Base-by-base conservation (phyloP, 2,329 filamentous ascomycete species). In the Xylaria hypoxylon region DNA sequence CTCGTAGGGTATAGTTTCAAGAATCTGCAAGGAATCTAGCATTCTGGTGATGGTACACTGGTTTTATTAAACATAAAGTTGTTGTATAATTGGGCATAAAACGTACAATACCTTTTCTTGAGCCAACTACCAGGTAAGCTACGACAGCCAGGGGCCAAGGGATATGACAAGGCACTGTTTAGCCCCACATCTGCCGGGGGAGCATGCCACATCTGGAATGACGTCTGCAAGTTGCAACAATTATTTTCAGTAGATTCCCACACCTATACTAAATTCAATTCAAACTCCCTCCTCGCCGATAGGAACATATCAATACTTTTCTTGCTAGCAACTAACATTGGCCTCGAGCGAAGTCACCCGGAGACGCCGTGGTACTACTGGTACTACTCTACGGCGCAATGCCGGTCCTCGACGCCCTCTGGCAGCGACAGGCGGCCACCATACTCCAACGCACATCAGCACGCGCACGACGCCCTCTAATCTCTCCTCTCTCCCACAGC, bases 351-450 rank as follows among this genome's bases (percentile, higher is more conserved):
- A 2, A 48, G 26, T 10, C 8, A 11, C 28, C 24, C 8, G 26
- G 40, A 33, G n/a, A 17, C 6, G 13, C 31, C 15, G 22, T 11
- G 11, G 2, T 19, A 2, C n/a, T 42, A 5, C 8, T 22, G 22
- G n/a, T n/a, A n/a, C n/a, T n/a, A n/a, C n/a, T n/a, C n/a, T n/a
- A n/a, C 58, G 33, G 48, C 53, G 42, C 55, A 56, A 74, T 74
- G 73, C 62, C 68, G 13, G 28, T 53, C 47, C 45, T 62, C 44
- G 40, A 57, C 55, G 47, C 47, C 52, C 40, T 68, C 63, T 70
- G 72, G 68, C 68, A 33, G 17, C 67, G 53, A 24, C 70, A 69
- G 63, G 38, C 64, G 13, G 56, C 58, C 13, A 15, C 68, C 50
- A 35, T 70, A 59, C 22, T 68, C 35, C 65, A 56, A 28, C 57